Evolutionary conservation across 2,329 filamentous ascomycete species (phyloP), one percentile per base, ranked within the genome.

Genomic region (Cladosporium sp.): DNA sequence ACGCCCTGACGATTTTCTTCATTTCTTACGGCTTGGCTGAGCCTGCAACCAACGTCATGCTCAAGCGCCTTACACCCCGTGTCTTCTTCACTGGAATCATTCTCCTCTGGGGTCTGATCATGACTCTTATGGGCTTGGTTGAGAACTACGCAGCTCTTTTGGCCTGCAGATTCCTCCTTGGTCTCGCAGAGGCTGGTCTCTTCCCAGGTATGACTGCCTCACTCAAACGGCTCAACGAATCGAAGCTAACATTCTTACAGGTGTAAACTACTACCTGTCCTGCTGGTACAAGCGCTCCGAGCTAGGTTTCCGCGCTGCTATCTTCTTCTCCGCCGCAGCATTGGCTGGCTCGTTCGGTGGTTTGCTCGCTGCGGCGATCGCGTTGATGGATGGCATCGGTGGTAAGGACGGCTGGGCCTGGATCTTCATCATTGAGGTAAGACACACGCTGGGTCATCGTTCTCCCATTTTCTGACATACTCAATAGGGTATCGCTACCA

Each of bases 281-380:
- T 93, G 90, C 74, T 96, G 92, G 92, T 96, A 95, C 72, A 89
- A 87, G 74, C 84, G 91, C 39, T 86, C 84, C 18, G 92, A 96
- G 72, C 90, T 95, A 63, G 92, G 91, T 58, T 83, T 92, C n/a
- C 86, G 92, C 36, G 88, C 90, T 67, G 90, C 91, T 16, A 87
- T 93, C 65, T 94, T 95, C 81, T 96, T 95, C 80, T 92, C 90
- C 0, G 90, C 91, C 0, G 91, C 92, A 0, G 91, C 92, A 0
- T 79, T 95, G 0, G 89, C 91, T 0, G 92, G 92, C 0, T 92
- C 89, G 0, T 92, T 93, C 68, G 90, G 89, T 72, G 90, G 90
- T 3, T 83, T 92, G 1, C 82, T 92, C 3, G 90, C 90, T 0
- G 89, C 89, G 2, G 90, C 85, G 0, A 92, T 92, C 68, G 84